Conservation (phyloP, 192 early-diverging fungal genomes). For the Thamnidium elegans region DNA sequence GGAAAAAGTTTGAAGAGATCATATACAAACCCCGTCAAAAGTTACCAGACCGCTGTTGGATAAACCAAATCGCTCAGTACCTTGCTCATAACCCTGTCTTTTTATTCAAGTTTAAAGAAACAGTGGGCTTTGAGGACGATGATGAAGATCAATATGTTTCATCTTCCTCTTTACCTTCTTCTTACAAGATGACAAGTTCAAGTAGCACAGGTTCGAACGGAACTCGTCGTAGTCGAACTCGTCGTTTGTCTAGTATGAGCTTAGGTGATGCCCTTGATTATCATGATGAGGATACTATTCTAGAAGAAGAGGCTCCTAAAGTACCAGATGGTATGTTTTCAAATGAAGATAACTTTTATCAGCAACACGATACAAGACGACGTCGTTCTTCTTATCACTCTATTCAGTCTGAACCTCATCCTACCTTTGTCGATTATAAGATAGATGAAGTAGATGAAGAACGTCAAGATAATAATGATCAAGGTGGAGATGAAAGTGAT, state of each 20-base stretch:
- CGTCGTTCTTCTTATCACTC: constrained; percentile 17
- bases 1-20: constrained; percentile 29
- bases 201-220: background rate
- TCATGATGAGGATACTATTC: constrained; percentile 1
- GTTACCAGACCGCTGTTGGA: constrained; percentile 29
- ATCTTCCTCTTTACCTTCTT: background rate
- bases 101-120: constrained; percentile 34
- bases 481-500: background rate
- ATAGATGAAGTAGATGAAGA: constrained; percentile 14
- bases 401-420: constrained; percentile 20
- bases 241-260: constrained; percentile 5
- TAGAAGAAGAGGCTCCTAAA: constrained; percentile 4
- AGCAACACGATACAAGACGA: constrained; percentile 1
- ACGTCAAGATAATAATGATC: background rate
- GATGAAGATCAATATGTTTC: background rate
- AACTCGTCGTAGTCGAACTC: background rate
- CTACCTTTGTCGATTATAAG: constrained; percentile 7
- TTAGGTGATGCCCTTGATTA: constrained; percentile 2
- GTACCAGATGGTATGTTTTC: constrained; percentile 11
- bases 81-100: constrained; percentile 28
- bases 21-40: constrained; percentile 30
- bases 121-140: constrained; percentile 31
- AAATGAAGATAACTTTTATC: constrained; percentile 5
- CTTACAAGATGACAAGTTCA: background rate
- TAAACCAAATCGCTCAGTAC: constrained; percentile 14